Evolutionary conservation across 23 red algal species (phyloP), one percentile per base, ranked within the genome.

Genomic region (Gracilaria domingensis): DNA sequence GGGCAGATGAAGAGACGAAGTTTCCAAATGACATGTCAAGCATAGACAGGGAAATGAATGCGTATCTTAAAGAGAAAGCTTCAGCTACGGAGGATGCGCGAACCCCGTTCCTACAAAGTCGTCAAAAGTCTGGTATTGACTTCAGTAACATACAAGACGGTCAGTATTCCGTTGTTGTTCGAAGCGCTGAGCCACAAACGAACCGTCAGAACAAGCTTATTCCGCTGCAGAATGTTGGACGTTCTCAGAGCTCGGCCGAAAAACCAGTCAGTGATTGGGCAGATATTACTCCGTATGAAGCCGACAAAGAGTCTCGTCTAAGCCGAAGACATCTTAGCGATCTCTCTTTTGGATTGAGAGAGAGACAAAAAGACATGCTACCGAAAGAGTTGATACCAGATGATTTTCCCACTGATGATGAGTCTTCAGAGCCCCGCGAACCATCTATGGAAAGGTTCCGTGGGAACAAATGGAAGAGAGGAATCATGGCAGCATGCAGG

Each of bases 271-370:
- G 59, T 30, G 64, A 90, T 53, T 90, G 87, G 87, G 25, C 87
- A 1, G 87, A 90, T 33, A 77, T 77, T 62, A 71, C 45, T 24
- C 87, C 87, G 4, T 90, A 49, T 32, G 48, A 65, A 44, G 87
- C 35, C 28, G 74, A 90, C 16, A 54, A 50, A 48, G 66, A 62
- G 26, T 50, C 72, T 16, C 71, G 71, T 32, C 16, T 90, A 32
- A 81, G 87, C 45, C 73, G 55, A 53, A 45, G 87, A 64, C 87
- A 90, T 67, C 58, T 42, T 12, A 90, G 87, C 29, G 87, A 90
- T 48, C 50, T 90, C 55, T 79, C 87, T 37, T 80, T 80, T 48
- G 71, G 87, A 37, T 54, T 56, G 28, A 90, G 24, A 29, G 56
- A 70, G 34, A 60, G 87, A 36, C 48, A 90, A 38, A 57, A 66